Evolutionary conservation across 768 basidiomycete genomes (phyloP).

Genomic region (Tulasnella sp.): DNA sequence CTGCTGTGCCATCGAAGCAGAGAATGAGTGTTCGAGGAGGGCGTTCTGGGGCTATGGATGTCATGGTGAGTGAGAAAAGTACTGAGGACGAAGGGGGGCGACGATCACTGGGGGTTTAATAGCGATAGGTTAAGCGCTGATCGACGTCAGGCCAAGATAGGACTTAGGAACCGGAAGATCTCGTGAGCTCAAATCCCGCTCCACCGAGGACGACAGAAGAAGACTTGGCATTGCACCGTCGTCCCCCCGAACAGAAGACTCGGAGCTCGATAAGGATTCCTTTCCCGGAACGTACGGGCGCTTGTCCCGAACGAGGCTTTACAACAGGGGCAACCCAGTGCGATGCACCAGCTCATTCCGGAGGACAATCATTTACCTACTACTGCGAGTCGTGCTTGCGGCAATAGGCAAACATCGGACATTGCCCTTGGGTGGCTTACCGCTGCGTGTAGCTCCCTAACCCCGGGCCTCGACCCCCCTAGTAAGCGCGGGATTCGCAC

Average conservation of each 20-base stretch:
- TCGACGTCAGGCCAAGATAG: neutral
- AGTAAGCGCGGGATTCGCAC: neutral
- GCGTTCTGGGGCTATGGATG: neutral
- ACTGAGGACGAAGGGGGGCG: neutral
- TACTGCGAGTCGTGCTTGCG: neutral
- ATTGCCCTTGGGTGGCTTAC: neutral
- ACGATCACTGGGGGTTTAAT: neutral
- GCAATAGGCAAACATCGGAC: neutral
- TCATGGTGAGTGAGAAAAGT: neutral
- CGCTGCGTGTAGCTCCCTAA: neutral
- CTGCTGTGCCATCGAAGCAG: slow-evolving; percentile 69
- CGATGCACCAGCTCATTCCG: neutral
- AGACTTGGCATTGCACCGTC: neutral
- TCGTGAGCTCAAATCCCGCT: neutral
- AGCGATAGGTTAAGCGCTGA: neutral
- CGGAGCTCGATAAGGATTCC: neutral
- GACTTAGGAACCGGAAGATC: neutral
- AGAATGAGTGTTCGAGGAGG: slow-evolving; percentile 55
- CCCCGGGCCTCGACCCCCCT: neutral
- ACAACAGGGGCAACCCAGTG: neutral
- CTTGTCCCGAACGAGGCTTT: neutral
- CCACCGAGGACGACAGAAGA: neutral
- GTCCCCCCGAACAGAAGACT: neutral
- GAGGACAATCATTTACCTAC: neutral
- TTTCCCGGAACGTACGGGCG: neutral